Conservation (phyloP, 768 basidiomycete genomes). For the Ramaria sp. region DNA sequence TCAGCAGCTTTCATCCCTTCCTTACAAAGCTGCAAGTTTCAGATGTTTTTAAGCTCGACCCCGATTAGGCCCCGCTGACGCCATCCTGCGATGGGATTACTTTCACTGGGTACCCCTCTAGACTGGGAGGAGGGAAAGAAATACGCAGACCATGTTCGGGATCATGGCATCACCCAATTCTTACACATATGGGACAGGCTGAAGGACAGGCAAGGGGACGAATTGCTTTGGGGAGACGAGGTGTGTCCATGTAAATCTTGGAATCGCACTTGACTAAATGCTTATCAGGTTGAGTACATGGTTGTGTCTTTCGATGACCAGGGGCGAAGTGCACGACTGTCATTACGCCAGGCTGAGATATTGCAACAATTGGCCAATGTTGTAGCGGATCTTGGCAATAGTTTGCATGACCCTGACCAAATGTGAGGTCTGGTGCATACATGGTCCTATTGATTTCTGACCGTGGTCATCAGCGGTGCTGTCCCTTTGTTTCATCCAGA, state of each 20-base stretch:
- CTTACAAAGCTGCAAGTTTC: not conserved
- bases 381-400: constrained; percentile 61
- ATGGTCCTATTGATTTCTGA: not conserved
- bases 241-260: constrained; percentile 29
- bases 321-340: constrained; percentile 72
- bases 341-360: constrained; percentile 93
- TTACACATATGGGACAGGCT: constrained; percentile 85
- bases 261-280: constrained; percentile 4
- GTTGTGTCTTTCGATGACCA: constrained; percentile 77
- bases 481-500: constrained; percentile 95
- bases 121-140: constrained; percentile 84
- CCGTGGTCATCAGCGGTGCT: constrained; percentile 34
- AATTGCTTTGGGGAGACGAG: constrained; percentile 97
- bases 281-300: constrained; percentile 85
- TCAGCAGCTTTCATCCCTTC: not conserved
- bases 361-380: constrained; percentile 64
- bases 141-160: constrained; percentile 79
- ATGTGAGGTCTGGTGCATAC: not conserved
- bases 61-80: not conserved
- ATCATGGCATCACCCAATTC: constrained; percentile 93
- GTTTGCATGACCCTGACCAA: not conserved
- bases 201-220: constrained; percentile 85
- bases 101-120: constrained; percentile 88
- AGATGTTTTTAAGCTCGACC: not conserved
- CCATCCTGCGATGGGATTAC: constrained; percentile 62